Evolutionary conservation across 768 basidiomycete genomes (phyloP), one percentile per base, ranked within the genome.

Genomic region (Trametes meyenii): DNA sequence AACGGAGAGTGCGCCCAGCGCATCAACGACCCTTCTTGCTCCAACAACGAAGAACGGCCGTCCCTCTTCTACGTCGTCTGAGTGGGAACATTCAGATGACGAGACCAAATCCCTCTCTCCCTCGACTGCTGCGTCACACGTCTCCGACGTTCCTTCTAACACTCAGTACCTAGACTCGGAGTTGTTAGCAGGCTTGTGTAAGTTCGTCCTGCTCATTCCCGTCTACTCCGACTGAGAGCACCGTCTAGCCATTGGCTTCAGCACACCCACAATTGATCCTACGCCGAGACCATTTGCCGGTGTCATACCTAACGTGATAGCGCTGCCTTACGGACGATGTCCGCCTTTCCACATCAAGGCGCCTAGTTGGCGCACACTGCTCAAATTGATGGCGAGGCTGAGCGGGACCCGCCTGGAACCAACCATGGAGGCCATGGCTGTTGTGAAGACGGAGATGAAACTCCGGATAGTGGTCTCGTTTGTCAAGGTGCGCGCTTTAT

Each of bases 391-490:
- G 84, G 91, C 90, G 26, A 78, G 86, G 61, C 72, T 92, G 59
- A 86, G 87, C 58, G 84, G 80, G 33, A 87, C 88, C 5, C 83
- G 83, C 51, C 76, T 94, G 46, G 87, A 92, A 65, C 84, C 91
- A 1, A 85, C 87, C 0, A 69, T 90, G 39, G 88, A 89, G 66
- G 86, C 88, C 1, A 73, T 89, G 64, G 83, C 85, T 1, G 73
- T 80, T 0, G 76, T 80, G 33, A 87, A 86, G 67, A 76, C 75
- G 1, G 82, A 83, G 5, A 77, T 87, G 52, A 81, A 80, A 61
- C 74, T 94, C 46, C 86, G 92, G 43, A 86, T 86, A 0, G 88
- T 93, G 0, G 74, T 94, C 57, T 91, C 93, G 67, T 91, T 93
- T 67, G 79, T 91, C 51, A 89, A 86, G 79, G 91, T 90, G 66